These are phyloP conservation scores for Phoenix dactylifera DNA, from an alignment of 176 grass and related monocot genomes.

Conservation along the genomic window DNA sequence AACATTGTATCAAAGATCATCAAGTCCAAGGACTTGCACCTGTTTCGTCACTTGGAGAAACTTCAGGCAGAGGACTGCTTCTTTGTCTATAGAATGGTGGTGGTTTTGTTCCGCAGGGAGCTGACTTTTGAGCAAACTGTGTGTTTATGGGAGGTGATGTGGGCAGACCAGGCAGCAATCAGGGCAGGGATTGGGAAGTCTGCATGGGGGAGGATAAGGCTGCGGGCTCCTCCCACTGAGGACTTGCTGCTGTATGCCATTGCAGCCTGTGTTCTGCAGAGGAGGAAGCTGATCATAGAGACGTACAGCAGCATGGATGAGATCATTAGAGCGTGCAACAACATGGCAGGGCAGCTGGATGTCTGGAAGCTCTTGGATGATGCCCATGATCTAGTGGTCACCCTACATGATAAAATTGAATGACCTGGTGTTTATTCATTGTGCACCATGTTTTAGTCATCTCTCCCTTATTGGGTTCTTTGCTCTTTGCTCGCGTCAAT, in stretches of 20 bases:
- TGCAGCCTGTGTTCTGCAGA: slow-evolving; percentile 80
- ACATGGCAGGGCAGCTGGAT: slow-evolving; percentile 79
- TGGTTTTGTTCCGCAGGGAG: slow-evolving; percentile 89
- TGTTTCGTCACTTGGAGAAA: slow-evolving; percentile 87
- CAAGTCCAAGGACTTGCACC: slow-evolving; percentile 77
- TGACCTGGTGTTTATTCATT: too few relatives aligned
- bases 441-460: too few relatives aligned
- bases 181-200: slow-evolving; percentile 62
- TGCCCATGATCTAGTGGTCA: slow-evolving; percentile 80
- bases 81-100: slow-evolving; percentile 98
- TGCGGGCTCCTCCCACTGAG: slow-evolving; percentile 70
- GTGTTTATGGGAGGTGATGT: slow-evolving; percentile 94
- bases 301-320: slow-evolving; percentile 95
- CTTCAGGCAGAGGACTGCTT: slow-evolving; percentile 97
- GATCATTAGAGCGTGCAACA: slow-evolving; percentile 84
- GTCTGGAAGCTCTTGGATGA: slow-evolving; percentile 94
- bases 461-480: too few relatives aligned
- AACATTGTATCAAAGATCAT: slow-evolving; percentile 94
- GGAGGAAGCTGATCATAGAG: slow-evolving; percentile 89
- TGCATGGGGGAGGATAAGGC: slow-evolving; percentile 70
- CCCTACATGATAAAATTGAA: slow-evolving; percentile 76
- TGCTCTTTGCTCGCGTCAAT: too few relatives aligned
- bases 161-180: slow-evolving; percentile 90
- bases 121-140: slow-evolving; percentile 84
- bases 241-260: slow-evolving; percentile 89